phyloP scores from a whole-genome alignment of 352 stramenopile species.

The Globisporangium lucens region DNA sequence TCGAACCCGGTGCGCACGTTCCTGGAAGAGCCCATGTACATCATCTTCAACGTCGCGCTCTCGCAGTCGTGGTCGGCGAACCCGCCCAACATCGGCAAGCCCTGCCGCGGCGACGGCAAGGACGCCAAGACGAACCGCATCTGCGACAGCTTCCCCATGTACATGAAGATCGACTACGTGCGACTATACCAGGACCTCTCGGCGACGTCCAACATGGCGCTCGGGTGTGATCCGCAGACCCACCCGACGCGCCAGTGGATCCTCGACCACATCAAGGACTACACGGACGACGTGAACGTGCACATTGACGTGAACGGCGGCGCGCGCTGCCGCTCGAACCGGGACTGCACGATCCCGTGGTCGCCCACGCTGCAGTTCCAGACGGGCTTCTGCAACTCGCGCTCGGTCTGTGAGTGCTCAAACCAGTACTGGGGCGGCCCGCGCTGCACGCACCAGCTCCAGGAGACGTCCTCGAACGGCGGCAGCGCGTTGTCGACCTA shows the following conservation, averaged over 20 bases:
- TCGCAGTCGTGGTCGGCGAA: constrained; percentile 80
- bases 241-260: constrained; percentile 76
- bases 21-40: constrained; percentile 90
- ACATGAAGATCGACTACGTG: constrained; percentile 89
- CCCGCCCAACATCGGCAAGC: constrained; percentile 52
- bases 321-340: constrained; percentile 43
- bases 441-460: constrained; percentile 56
- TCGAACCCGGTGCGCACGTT: constrained; percentile 58
- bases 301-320: constrained; percentile 51
- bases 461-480: constrained; percentile 12
- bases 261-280: constrained; percentile 53
- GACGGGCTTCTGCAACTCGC: constrained; percentile 50
- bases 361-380: constrained; percentile 38
- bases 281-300: constrained; percentile 55
- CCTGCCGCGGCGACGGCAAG: constrained; percentile 58
- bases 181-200: constrained; percentile 65
- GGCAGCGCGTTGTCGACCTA: constrained; percentile 17
- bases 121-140: constrained; percentile 48
- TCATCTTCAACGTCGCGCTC: constrained; percentile 94
- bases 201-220: constrained; percentile 37
- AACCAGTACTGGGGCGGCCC: constrained; percentile 62
- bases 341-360: constrained; percentile 58
- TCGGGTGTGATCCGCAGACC: constrained; percentile 53
- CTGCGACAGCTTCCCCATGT: constrained; percentile 76
- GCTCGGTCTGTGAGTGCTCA: constrained; percentile 47